Base-by-base conservation (phyloP, 1,284 basidiomycete genomes). In the Apiotrichum veenhuisii region DNA sequence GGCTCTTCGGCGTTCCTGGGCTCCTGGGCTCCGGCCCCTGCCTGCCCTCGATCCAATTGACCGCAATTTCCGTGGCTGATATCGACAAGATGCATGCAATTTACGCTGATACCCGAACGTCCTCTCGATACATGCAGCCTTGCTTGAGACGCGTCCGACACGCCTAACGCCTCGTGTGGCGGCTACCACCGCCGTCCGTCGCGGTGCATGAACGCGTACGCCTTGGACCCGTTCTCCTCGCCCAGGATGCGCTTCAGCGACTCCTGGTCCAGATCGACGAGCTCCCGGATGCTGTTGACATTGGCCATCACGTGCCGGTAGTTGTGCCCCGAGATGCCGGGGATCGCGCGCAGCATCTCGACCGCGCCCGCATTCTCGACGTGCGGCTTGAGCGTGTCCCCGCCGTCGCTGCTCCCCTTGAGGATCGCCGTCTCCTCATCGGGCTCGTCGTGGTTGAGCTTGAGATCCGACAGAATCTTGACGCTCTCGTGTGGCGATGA, bases 381-480 rank as follows among this genome's bases (percentile, higher is more conserved):
- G 15, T 63, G 54, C 38, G 66, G 61, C 52, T 62, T 49, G 23
- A 70, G 30, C 14, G 52, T 26, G 45, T 62, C 60, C 5, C 55
- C 49, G 50, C 65, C 63, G 23, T 58, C 66, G 2, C 49, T 47
- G 0, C 88, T 87, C 15, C 92, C 92, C 26, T 91, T 82, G 8
- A 85, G 76, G 37, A 91, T 84, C 0, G 93, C 92, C 40, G 82
- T 82, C 8, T 79, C 71, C 12, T 85, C 83, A 63, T 96, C 88
- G 0, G 95, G 96, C 72, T 98, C 92, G 0, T 84, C 79, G 52
- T 85, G 84, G 63, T 88, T 87, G n/a, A 80, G 69, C 74, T 98
- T 98, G 30, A 98, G 84, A 69, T 98, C 95, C 45, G 84, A 85
- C 78, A 98, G 94, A 54, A 98, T 93, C 62, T 93, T 87, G 0